These are phyloP conservation scores for Inonotus hispidus DNA, from an alignment of 1,284 basidiomycete genomes.

Conservation along the genomic window DNA sequence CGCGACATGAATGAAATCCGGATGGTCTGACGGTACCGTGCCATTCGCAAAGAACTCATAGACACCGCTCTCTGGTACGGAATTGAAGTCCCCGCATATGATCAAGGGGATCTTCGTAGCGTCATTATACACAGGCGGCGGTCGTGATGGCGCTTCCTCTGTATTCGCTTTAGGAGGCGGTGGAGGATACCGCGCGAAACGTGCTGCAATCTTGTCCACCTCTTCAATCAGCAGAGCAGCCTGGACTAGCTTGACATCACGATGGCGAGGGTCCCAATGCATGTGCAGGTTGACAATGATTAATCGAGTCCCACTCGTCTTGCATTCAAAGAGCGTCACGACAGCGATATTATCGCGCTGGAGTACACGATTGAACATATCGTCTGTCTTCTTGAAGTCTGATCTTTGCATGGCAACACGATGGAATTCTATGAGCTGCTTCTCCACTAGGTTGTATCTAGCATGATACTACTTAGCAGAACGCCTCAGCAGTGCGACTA, in stretches of 20 bases:
- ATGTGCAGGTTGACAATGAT: constrained; percentile 92
- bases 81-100: constrained; percentile 95
- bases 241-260: constrained; percentile 98
- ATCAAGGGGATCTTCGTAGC: constrained; percentile 88
- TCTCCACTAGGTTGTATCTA: constrained; percentile 92
- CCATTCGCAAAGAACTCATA: constrained; percentile 89
- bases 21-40: constrained; percentile 66
- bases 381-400: constrained; percentile 97
- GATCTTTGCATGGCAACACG: constrained; percentile 88
- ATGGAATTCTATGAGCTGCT: constrained; percentile 93
- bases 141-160: constrained; percentile 31
- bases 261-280: constrained; percentile 89
- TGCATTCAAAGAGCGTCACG: constrained; percentile 84
- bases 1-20: constrained; percentile 92
- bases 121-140: constrained; percentile 69
- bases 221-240: constrained; percentile 90
- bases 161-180: constrained; percentile 25
- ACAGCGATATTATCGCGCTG: constrained; percentile 95
- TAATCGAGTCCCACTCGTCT: constrained; percentile 79
- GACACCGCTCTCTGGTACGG: constrained; percentile 81
- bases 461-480: constrained; percentile 14
- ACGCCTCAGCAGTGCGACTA: constrained; percentile 12
- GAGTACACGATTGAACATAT: constrained; percentile 99
- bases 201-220: constrained; percentile 82
- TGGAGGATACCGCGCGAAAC: constrained; percentile 78